Evolutionary conservation across 2,329 filamentous ascomycete genomes (phyloP).

Genomic region (Fusarium subtropicale): DNA sequence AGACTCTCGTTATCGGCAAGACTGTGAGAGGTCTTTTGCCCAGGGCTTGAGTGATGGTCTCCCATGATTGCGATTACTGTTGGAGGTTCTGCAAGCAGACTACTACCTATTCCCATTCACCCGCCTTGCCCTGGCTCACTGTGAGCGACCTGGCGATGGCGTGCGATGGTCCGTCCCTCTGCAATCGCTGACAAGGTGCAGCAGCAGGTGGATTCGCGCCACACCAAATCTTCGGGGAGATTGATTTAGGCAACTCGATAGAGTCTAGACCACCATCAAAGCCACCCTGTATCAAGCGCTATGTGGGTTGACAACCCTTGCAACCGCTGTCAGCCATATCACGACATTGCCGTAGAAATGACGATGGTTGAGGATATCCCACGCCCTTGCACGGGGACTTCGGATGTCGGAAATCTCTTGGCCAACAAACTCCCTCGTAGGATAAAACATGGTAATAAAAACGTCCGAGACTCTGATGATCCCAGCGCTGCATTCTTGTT

Average conservation of each 20-base stretch:
- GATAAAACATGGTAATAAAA: constrained; percentile 19
- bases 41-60: constrained; percentile 26
- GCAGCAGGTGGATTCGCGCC: constrained; percentile 32
- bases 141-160: constrained; percentile 49
- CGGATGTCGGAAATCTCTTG: constrained; percentile 30
- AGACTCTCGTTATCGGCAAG: constrained; percentile 30
- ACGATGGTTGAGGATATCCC: constrained; percentile 36
- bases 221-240: constrained; percentile 35
- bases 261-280: constrained; percentile 27
- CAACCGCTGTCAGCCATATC: constrained; percentile 40
- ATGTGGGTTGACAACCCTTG: constrained; percentile 42
- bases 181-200: constrained; percentile 38
- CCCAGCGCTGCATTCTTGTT: background rate
- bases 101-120: background rate
- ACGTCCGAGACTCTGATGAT: constrained; percentile 3
- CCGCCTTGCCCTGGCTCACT: constrained; percentile 38
- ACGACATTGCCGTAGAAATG: constrained; percentile 45
- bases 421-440: constrained; percentile 9
- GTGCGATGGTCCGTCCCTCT: constrained; percentile 41
- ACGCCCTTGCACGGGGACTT: constrained; percentile 26
- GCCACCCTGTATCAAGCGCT: constrained; percentile 31
- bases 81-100: background rate
- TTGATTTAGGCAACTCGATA: constrained; percentile 21
- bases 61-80: constrained; percentile 18
- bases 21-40: constrained; percentile 36